Evolutionary conservation across 1,139 yeast species (phyloP).

Genomic region (Blastobotrys malaysiensis): DNA sequence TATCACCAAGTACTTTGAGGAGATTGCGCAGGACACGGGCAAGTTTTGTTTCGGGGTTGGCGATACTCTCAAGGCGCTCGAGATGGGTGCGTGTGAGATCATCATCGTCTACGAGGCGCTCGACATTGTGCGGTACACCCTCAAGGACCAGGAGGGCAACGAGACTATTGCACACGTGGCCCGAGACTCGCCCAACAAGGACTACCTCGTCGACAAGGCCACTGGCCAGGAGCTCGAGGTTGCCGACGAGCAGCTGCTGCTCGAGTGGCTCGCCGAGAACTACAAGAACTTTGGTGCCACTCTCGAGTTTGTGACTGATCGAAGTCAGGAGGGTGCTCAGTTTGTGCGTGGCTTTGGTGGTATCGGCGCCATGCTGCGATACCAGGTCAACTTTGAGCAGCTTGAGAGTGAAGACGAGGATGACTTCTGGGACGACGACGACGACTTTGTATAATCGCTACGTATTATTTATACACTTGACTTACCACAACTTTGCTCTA

Average conservation of each 20-base stretch:
- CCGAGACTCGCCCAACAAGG: constrained; percentile 52
- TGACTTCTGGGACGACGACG: constrained; percentile 62
- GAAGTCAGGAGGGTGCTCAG: constrained; percentile 97
- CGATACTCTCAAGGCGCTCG: constrained; percentile 92
- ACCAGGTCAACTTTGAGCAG: constrained; percentile 95
- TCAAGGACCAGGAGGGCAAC: constrained; percentile 77
- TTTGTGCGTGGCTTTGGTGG: constrained; percentile 98
- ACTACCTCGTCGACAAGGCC: constrained; percentile 71
- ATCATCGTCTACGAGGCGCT: constrained; percentile 90
- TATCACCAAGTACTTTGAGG: constrained; percentile 86
- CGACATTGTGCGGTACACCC: constrained; percentile 74
- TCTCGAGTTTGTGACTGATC: constrained; percentile 92
- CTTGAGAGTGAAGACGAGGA: constrained; percentile 84
- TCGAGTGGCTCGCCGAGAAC: constrained; percentile 98
- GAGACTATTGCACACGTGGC: constrained; percentile 59
- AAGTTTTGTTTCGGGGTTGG: constrained; percentile 96
- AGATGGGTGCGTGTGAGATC: constrained; percentile 91
- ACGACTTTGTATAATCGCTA: constrained; percentile 14
- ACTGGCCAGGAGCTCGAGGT: constrained; percentile 90
- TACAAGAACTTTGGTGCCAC: constrained; percentile 92
- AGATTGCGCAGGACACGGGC: constrained; percentile 94
- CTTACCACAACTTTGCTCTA: neutral
- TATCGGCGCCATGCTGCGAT: constrained; percentile 91
- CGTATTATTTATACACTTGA: neutral
- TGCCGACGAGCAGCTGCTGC: constrained; percentile 70